Evolutionary conservation across 768 basidiomycete species (phyloP).

Genomic region (Termitomyces sp.): DNA sequence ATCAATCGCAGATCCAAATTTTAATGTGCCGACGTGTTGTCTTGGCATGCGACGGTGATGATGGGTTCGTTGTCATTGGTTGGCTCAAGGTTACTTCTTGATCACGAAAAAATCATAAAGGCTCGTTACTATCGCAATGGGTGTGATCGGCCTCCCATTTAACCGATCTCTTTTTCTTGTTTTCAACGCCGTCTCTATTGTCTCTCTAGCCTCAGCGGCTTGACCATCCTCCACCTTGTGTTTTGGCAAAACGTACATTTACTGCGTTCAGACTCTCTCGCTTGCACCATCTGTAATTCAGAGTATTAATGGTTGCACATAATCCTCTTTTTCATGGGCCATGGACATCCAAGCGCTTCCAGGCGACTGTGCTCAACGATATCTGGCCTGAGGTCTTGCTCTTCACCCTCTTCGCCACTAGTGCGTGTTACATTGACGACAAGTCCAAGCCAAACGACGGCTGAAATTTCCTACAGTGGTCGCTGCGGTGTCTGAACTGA

Average conservation of each 20-base stretch:
- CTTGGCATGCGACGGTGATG: no score
- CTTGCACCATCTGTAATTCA: neutral
- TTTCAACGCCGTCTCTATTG: neutral
- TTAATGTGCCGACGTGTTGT: neutral
- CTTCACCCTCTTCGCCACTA: constrained; percentile 56
- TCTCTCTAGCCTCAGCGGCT: neutral
- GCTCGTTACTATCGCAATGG: constrained; percentile 16
- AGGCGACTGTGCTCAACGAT: constrained; percentile 59
- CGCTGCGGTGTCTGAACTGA: constrained; percentile 46
- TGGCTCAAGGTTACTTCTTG: no score
- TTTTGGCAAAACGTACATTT: neutral
- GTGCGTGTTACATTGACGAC: constrained; percentile 26
- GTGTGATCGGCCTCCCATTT: constrained; percentile 9
- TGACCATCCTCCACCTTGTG: neutral
- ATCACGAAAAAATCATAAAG: neutral
- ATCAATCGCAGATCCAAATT: neutral
- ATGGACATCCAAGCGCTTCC: constrained; percentile 48
- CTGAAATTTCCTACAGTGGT: constrained; percentile 43
- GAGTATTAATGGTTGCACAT: constrained; percentile 33
- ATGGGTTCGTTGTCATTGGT: no score
- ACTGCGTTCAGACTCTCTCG: neutral
- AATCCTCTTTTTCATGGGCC: constrained; percentile 44
- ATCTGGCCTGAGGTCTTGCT: constrained; percentile 64
- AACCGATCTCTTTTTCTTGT: neutral
- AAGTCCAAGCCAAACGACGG: neutral